Percentiles rank a stretch among this genome's conserved stretches.
phyloP scores from a whole-genome alignment of 306 rosid genomes.

The Abrus pulchellus region DNA sequence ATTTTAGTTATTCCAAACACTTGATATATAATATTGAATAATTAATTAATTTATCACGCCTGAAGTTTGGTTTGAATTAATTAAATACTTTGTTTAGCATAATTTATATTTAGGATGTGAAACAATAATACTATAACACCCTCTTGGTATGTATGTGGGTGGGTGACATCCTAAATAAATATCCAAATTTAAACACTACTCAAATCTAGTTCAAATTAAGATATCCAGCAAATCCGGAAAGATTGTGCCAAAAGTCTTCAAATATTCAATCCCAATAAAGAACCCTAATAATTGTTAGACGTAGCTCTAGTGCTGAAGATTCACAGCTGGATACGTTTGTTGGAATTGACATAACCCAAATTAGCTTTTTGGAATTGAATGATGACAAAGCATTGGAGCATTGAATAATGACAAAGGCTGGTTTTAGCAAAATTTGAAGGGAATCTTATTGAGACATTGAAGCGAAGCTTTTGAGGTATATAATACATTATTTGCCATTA shows the following conservation, averaged over 20 bases:
- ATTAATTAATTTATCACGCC: too few species aligned
- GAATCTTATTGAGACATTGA: constrained; percentile 42
- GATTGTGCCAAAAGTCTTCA: constrained; percentile 1
- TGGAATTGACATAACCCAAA: constrained; percentile 2
- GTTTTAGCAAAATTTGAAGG: constrained; percentile 44
- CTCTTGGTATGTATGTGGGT: too few species aligned
- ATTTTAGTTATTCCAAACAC: too few species aligned
- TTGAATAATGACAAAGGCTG: constrained; percentile 46
- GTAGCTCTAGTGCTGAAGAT: neutral
- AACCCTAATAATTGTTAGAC: neutral
- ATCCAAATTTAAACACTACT: neutral
- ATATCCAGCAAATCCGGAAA: neutral
- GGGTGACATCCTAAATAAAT: too few species aligned
- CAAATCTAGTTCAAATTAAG: neutral
- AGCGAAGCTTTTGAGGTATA: constrained; percentile 11
- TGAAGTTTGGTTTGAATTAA: too few species aligned
- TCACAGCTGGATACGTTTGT: neutral
- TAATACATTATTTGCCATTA: constrained; percentile 25
- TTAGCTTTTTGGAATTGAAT: constrained; percentile 29
- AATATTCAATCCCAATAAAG: neutral
- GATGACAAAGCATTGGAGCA: constrained; percentile 37
- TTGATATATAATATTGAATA: too few species aligned
- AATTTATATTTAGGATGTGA: too few species aligned
- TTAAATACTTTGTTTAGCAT: too few species aligned
- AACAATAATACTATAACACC: too few species aligned